Evolutionary conservation across 306 rosid genomes (phyloP).

Genomic region (Cucumis cinereus): DNA sequence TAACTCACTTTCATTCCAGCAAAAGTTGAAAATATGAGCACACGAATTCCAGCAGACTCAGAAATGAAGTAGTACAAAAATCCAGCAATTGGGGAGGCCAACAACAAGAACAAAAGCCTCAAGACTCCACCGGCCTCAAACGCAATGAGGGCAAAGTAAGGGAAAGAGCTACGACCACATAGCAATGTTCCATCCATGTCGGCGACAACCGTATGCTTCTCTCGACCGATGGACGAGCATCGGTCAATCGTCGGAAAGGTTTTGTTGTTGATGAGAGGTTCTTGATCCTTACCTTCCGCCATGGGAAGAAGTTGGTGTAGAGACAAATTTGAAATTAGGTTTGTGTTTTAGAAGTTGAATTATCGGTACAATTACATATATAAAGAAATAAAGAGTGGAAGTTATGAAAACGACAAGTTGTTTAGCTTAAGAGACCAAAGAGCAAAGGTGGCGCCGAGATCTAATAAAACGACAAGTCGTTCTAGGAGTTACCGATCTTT

Average conservation of each 20-base stretch:
- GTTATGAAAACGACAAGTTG: background rate
- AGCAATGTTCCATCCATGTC: conserved; percentile 89
- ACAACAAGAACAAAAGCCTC: conserved; percentile 46
- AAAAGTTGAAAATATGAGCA: conserved; percentile 45
- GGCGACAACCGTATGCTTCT: conserved; percentile 59
- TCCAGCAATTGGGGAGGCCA: conserved; percentile 55
- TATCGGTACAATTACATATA: background rate
- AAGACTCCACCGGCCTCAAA: conserved; percentile 67
- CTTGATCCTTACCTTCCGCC: background rate
- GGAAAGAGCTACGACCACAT: conserved; percentile 64
- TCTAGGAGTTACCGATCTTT: background rate
- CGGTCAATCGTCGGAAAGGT: conserved; percentile 37
- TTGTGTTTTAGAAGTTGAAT: background rate
- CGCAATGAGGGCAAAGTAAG: conserved; percentile 66
- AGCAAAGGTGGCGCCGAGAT: background rate
- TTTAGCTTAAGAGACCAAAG: conserved; percentile 3
- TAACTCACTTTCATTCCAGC: conserved; percentile 25
- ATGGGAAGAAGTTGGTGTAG: background rate
- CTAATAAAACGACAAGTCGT: background rate
- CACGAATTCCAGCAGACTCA: conserved; percentile 63
- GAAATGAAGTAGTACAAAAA: conserved; percentile 58
- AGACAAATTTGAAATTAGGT: background rate
- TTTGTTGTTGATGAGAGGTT: background rate
- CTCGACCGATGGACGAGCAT: conserved; percentile 48
- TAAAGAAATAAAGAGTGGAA: background rate